Conservation (phyloP, 2,329 filamentous ascomycete species). For the Septoria linicola region DNA sequence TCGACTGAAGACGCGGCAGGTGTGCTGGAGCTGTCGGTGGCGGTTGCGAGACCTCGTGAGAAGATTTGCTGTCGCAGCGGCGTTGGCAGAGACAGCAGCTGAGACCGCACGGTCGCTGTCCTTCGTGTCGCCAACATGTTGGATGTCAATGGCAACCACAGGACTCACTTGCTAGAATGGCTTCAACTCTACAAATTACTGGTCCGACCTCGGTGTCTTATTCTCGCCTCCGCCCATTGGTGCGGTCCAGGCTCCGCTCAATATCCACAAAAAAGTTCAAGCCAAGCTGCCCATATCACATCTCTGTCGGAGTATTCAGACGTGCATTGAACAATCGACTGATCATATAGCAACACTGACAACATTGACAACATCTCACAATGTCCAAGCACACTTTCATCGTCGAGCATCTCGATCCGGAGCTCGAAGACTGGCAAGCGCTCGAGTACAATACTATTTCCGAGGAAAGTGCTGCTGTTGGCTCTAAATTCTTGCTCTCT, state of each 20-base stretch:
- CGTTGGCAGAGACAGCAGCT: conserved; percentile 22
- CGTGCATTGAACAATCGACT: too few species aligned
- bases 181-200: not conserved
- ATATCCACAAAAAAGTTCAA: conserved; percentile 13
- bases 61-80: conserved; percentile 27
- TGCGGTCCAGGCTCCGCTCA: not conserved
- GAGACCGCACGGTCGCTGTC: conserved; percentile 22
- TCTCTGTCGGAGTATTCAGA: too few species aligned
- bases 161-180: not conserved
- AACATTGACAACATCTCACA: too few species aligned
- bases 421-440: conserved; percentile 90
- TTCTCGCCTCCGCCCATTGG: conserved; percentile 5
- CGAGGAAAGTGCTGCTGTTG: conserved; percentile 67
- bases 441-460: conserved; percentile 90
- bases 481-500: conserved; percentile 50
- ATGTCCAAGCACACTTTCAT: conserved; percentile 67
- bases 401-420: conserved; percentile 93
- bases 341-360: too few species aligned
- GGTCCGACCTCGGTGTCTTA: conserved; percentile 12
- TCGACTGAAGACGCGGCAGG: conserved; percentile 40
- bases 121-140: conserved; percentile 31
- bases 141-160: conserved; percentile 18
- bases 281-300: too few species aligned
- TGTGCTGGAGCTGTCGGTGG: conserved; percentile 23
- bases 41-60: conserved; percentile 36